phyloP scores from a whole-genome alignment of 2,329 filamentous ascomycete species.

The Didymella arachidicola region DNA sequence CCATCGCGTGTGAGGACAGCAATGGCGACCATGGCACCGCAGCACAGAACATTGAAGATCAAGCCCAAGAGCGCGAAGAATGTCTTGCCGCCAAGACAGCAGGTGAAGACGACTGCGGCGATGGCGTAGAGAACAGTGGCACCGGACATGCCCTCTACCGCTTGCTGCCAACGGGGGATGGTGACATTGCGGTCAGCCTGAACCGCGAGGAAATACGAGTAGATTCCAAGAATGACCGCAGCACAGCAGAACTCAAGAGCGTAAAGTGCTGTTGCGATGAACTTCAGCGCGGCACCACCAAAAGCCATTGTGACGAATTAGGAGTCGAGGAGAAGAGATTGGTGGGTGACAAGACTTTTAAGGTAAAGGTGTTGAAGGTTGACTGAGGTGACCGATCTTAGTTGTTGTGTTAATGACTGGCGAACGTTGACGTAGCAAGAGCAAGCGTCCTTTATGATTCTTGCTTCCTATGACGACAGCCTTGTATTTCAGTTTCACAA shows the following conservation, averaged over 20 bases:
- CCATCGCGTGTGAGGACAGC: slow-evolving; percentile 77
- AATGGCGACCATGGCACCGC: slow-evolving; percentile 81
- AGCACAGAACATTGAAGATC: slow-evolving; percentile 78
- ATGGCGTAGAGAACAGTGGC: slow-evolving; percentile 77
- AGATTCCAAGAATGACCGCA: slow-evolving; percentile 75
- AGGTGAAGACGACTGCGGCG: slow-evolving; percentile 75
- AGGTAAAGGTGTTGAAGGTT: slow-evolving; percentile 3
- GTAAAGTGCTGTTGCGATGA: slow-evolving; percentile 75
- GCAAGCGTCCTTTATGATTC: slow-evolving; percentile 13
- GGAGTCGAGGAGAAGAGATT: not conserved
- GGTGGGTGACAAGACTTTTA: not conserved
- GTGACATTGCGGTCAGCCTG: slow-evolving; percentile 68
- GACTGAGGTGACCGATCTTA: not conserved
- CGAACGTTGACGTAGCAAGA: slow-evolving; percentile 1
- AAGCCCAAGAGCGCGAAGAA: slow-evolving; percentile 78
- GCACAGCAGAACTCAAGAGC: slow-evolving; percentile 75
- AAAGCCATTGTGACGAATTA: slow-evolving; percentile 60
- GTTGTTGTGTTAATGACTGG: not conserved
- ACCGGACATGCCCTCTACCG: slow-evolving; percentile 76
- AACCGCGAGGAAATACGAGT: slow-evolving; percentile 83
- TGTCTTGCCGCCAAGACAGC: slow-evolving; percentile 75
- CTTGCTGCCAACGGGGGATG: slow-evolving; percentile 72
- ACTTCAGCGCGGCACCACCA: slow-evolving; percentile 70
- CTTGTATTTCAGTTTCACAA: slow-evolving; percentile 19
- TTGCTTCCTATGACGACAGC: slow-evolving; percentile 19